Conservation (phyloP, 441 rosid genomes). For the Populus hybrid region DNA sequence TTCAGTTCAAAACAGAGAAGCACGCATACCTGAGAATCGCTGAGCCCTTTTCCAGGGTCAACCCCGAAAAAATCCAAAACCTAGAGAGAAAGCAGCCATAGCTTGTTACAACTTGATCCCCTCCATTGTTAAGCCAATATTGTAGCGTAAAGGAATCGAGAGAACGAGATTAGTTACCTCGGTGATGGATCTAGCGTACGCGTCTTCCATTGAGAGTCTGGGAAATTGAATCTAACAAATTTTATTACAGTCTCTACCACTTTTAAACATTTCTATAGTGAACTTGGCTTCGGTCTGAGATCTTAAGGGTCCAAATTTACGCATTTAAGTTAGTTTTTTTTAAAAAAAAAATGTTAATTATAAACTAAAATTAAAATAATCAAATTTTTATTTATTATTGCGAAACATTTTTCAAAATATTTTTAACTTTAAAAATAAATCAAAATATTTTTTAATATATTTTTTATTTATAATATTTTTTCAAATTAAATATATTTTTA, state of each 20-base stretch:
- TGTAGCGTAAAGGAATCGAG: not conserved
- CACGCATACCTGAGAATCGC: conserved; percentile 74
- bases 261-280: not conserved
- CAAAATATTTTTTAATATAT: no score
- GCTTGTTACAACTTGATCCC: conserved; percentile 2
- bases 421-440: no score
- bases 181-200: conserved; percentile 85
- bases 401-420: no score
- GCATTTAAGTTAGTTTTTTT: no score
- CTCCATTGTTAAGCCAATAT: not conserved
- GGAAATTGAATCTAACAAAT: not conserved
- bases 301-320: not conserved
- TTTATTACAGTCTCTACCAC: not conserved
- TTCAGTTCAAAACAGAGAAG: not conserved
- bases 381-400: no score
- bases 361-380: no score
- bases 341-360: no score
- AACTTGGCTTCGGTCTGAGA: not conserved
- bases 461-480: no score
- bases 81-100: conserved; percentile 31
- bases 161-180: conserved; percentile 56
- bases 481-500: no score
- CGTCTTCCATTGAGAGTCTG: conserved; percentile 69
- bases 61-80: conserved; percentile 85
- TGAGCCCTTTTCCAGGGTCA: conserved; percentile 72